These are phyloP conservation scores for Nakazawaea ernobii DNA, from an alignment of 805 yeast species.

Conservation along the genomic window DNA sequence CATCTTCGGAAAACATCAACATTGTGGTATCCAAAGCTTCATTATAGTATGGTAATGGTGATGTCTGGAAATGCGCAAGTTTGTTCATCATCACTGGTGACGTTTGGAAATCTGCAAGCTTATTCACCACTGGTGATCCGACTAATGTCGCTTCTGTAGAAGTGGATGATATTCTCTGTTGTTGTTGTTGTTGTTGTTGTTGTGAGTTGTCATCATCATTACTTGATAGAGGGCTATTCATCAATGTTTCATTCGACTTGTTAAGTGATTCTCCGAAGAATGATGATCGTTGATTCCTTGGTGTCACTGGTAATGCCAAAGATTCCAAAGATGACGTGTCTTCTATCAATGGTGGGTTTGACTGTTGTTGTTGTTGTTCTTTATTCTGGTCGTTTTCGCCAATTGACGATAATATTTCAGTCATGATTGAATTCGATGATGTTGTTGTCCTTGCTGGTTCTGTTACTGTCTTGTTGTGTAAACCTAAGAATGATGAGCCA, in stretches of 20 bases:
- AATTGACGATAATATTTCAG: constrained; percentile 1
- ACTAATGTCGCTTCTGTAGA: constrained; percentile 5
- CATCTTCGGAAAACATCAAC: background rate
- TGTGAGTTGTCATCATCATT: background rate
- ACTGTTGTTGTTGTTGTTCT: too few species aligned
- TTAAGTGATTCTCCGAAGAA: background rate
- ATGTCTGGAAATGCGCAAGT: background rate
- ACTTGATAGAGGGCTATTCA: background rate
- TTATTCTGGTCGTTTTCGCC: background rate
- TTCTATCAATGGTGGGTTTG: background rate
- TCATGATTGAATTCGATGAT: constrained; percentile 1
- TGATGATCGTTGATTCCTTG: background rate
- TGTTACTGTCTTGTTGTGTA: constrained; percentile 31
- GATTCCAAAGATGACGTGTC: constrained; percentile 5
- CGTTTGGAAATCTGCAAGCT: background rate
- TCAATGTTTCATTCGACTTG: background rate
- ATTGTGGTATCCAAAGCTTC: background rate
- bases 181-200: background rate
- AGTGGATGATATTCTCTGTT: background rate
- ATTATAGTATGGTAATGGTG: background rate
- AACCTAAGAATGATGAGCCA: constrained; percentile 47
- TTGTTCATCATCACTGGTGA: background rate
- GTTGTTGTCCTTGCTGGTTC: background rate
- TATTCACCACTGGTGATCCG: background rate
- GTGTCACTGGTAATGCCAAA: background rate